These are phyloP conservation scores for Cryptococcus sp. DNA, from an alignment of 1,284 basidiomycete species.

Conservation along the genomic window DNA sequence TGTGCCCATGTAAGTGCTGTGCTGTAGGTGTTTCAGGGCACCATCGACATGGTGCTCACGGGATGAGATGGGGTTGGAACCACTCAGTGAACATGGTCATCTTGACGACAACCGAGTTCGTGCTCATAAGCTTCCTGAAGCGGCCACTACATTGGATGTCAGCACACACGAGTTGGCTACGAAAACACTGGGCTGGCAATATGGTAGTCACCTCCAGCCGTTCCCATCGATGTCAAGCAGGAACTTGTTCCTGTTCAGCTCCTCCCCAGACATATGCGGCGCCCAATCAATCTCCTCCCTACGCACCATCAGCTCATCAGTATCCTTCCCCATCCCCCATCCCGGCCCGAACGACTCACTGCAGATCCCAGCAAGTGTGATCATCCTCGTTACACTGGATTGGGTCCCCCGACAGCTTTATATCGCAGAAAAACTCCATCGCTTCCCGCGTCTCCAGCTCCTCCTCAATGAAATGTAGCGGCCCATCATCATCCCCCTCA, in stretches of 20 bases:
- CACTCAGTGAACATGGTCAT: constrained; percentile 49
- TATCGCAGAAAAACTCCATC: constrained; percentile 41
- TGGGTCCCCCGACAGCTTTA: constrained; percentile 42
- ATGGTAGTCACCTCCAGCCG: constrained; percentile 45
- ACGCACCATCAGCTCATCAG: neutral
- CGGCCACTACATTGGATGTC: constrained; percentile 26
- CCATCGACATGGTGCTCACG: constrained; percentile 25
- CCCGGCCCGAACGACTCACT: constrained; percentile 4
- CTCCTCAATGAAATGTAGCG: constrained; percentile 24
- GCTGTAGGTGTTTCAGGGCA: neutral
- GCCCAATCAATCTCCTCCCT: constrained; percentile 43
- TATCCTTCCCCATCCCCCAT: neutral
- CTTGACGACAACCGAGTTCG: constrained; percentile 53
- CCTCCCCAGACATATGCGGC: constrained; percentile 25
- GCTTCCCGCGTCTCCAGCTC: constrained; percentile 14
- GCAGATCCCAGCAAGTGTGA: constrained; percentile 44
- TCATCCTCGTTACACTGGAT: constrained; percentile 45
- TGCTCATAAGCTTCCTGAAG: constrained; percentile 49
- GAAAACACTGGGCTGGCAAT: neutral
- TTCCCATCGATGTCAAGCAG: constrained; percentile 54
- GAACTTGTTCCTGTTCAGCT: constrained; percentile 50
- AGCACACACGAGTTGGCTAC: neutral
- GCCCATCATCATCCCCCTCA: neutral
- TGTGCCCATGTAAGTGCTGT: neutral
- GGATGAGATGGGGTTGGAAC: constrained; percentile 49